Evolutionary conservation across 139 green algal genomes (phyloP).

Genomic region (Asterochloris erici): DNA sequence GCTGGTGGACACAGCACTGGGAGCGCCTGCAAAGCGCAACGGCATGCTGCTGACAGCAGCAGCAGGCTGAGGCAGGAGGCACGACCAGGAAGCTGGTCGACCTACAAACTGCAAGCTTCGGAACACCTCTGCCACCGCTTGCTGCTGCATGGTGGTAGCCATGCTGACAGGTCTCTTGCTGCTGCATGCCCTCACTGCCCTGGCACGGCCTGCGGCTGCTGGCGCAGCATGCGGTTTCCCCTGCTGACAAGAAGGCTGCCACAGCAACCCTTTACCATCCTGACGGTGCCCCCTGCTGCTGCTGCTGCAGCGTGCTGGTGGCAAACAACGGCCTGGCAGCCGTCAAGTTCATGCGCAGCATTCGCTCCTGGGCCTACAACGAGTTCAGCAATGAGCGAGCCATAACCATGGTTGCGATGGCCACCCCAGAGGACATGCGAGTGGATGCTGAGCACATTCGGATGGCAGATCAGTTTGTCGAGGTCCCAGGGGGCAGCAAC

Average conservation of each 20-base stretch:
- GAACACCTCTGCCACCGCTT: not conserved
- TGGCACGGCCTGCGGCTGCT: not conserved
- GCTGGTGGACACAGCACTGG: no score
- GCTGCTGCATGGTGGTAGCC: not conserved
- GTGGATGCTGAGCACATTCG: slow-evolving; percentile 93
- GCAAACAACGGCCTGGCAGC: slow-evolving; percentile 94
- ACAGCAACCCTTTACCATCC: not conserved
- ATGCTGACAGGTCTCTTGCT: not conserved
- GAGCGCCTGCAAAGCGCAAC: no score
- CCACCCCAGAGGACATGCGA: slow-evolving; percentile 94
- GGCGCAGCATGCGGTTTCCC: not conserved
- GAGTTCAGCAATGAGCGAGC: slow-evolving; percentile 64
- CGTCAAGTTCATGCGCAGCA: slow-evolving; percentile 96
- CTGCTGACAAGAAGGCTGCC: not conserved
- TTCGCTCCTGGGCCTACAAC: slow-evolving; percentile 82
- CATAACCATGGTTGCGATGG: slow-evolving; percentile 89
- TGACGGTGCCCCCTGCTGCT: not conserved
- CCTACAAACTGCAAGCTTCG: not conserved
- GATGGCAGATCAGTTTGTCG: slow-evolving; percentile 97
- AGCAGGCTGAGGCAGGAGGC: no score
- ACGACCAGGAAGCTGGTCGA: no score
- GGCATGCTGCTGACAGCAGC: no score
- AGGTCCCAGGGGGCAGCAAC: slow-evolving; percentile 94
- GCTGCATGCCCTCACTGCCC: not conserved
- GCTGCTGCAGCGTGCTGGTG: slow-evolving; percentile 75